Conservation (phyloP, 257 asterid species). For the Solanum etuberosum region DNA sequence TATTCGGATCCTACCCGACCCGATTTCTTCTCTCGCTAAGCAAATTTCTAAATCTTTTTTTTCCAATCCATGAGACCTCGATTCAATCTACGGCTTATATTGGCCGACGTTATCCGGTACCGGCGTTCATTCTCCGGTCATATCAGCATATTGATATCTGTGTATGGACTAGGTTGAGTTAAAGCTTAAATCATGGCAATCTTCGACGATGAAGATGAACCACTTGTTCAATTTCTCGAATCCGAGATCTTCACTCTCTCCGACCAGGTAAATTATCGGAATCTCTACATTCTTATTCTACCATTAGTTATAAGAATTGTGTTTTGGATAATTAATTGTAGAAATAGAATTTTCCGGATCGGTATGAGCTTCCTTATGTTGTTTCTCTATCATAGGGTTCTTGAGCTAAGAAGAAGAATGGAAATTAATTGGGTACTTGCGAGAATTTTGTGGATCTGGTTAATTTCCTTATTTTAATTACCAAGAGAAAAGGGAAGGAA, state of each 20-base stretch:
- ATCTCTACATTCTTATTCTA: not conserved
- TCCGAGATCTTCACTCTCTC: constrained; percentile 62
- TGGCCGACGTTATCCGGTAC: constrained; percentile 31
- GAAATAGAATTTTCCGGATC: not conserved
- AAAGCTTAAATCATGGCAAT: constrained; percentile 30
- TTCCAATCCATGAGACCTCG: not conserved
- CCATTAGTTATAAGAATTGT: not conserved
- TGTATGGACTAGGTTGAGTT: not conserved
- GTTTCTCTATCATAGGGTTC: not conserved
- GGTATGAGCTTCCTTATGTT: not conserved
- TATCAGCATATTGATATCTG: not conserved
- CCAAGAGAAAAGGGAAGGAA: not conserved
- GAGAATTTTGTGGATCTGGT: not conserved
- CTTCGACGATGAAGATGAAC: constrained; percentile 81
- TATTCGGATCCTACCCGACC: not conserved
- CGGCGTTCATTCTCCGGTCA: constrained; percentile 21
- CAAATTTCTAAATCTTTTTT: not conserved
- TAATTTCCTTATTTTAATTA: not conserved
- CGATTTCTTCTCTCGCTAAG: not conserved
- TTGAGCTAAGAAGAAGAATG: not conserved
- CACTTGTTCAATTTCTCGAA: constrained; percentile 76
- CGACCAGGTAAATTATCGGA: constrained; percentile 39
- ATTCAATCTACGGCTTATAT: constrained; percentile 37
- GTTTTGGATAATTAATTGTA: not conserved
- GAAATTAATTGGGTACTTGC: not conserved